Conservation (phyloP, 495 filamentous ascomycete species). For the Penicillium psychrofluorescens region DNA sequence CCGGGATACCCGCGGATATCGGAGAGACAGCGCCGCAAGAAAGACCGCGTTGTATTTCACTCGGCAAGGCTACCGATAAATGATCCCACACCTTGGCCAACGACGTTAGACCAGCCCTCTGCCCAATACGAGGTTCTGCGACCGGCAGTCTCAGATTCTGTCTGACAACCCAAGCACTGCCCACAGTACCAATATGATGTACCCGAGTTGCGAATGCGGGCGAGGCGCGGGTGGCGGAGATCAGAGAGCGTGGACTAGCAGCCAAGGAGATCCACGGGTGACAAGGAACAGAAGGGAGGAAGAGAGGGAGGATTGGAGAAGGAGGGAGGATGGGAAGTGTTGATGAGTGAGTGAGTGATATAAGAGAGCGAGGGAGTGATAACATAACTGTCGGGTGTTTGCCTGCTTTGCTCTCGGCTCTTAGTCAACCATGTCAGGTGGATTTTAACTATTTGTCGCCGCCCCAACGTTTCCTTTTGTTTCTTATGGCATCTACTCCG, state of each 20-base stretch:
- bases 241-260: conserved; percentile 1
- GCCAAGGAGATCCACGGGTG: conserved; percentile 3
- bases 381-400: conserved; percentile 7
- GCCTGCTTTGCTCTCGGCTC: conserved; percentile 11
- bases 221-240: neutral
- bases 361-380: conserved; percentile 19
- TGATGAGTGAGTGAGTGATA: conserved; percentile 13
- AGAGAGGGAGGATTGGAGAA: conserved; percentile 1
- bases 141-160: conserved; percentile 6
- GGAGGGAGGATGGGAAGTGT: conserved; percentile 2
- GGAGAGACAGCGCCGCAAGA: conserved; percentile 3
- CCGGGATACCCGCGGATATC: no score
- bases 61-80: neutral
- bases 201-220: conserved; percentile 10
- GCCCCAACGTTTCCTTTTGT: neutral
- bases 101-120: conserved; percentile 1
- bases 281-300: conserved; percentile 3
- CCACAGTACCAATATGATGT: conserved; percentile 11
- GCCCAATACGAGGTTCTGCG: conserved; percentile 6
- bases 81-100: neutral
- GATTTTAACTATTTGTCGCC: no score
- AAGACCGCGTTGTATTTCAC: neutral
- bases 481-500: conserved; percentile 25
- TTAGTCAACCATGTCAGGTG: conserved; percentile 4
- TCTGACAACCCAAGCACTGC: conserved; percentile 11